Conservation (phyloP, 495 filamentous ascomycete genomes). For the Aspergillus egyptiacus region DNA sequence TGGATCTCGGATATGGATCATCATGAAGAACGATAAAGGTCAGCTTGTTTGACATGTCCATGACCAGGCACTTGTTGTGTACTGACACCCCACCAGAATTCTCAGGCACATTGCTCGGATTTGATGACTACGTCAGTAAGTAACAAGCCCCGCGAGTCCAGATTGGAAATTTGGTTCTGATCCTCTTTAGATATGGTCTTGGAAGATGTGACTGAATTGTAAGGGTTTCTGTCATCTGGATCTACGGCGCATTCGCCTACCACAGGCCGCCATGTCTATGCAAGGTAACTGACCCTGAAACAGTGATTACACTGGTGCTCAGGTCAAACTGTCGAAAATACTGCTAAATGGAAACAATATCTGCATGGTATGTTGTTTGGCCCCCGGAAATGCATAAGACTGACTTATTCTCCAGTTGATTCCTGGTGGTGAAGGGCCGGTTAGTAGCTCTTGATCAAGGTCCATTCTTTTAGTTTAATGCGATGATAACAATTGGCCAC, state of each 20-base stretch:
- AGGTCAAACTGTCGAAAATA: conserved; percentile 86
- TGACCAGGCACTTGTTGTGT: background rate
- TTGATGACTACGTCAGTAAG: conserved; percentile 99
- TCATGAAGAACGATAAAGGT: conserved; percentile 99
- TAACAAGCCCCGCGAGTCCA: conserved; percentile 30
- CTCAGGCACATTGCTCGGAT: conserved; percentile 84
- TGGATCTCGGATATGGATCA: conserved; percentile 94
- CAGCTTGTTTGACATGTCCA: conserved; percentile 5
- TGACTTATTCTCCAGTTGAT: conserved; percentile 56
- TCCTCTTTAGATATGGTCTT: conserved; percentile 80
- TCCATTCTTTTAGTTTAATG: conserved; percentile 14
- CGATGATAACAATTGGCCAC: conserved; percentile 24
- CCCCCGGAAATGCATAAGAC: conserved; percentile 1
- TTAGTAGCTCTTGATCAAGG: conserved; percentile 27
- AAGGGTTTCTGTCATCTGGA: conserved; percentile 34
- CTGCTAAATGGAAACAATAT: conserved; percentile 98
- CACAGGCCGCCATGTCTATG: background rate
- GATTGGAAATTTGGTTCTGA: background rate
- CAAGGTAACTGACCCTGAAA: conserved; percentile 21
- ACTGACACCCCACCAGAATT: conserved; percentile 61
- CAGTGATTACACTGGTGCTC: conserved; percentile 83
- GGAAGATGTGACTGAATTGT: conserved; percentile 97
- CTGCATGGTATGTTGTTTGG: conserved; percentile 71
- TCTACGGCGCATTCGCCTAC: too few relatives aligned
- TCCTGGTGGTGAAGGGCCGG: conserved; percentile 77